Evolutionary conservation across 768 basidiomycete genomes (phyloP).

Genomic region (Candolleomyces efflorescens): DNA sequence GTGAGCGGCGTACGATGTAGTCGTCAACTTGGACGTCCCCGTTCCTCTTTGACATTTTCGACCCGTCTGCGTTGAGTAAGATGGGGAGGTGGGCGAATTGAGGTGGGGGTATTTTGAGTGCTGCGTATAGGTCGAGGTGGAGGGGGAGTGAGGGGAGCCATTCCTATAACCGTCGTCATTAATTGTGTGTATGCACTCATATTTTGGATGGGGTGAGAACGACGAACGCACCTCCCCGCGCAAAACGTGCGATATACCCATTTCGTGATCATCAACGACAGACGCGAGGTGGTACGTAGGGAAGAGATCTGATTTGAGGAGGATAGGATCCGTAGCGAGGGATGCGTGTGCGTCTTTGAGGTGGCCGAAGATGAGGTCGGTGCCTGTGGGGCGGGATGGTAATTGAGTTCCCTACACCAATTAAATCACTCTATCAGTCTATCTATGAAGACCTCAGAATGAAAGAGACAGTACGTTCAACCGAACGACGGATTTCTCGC

Average conservation of each 20-base stretch:
- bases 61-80: slow-evolving; percentile 83
- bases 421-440: too few relatives aligned
- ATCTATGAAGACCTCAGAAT: too few relatives aligned
- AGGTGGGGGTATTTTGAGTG: slow-evolving; percentile 66
- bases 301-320: slow-evolving; percentile 88
- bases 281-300: slow-evolving; percentile 97
- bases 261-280: slow-evolving; percentile 92
- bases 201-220: too few relatives aligned
- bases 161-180: slow-evolving; percentile 50
- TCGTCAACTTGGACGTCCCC: slow-evolving; percentile 86
- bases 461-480: slow-evolving; percentile 88
- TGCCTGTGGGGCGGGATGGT: slow-evolving; percentile 44
- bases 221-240: slow-evolving; percentile 86
- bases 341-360: slow-evolving; percentile 74
- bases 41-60: slow-evolving; percentile 93
- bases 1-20: slow-evolving; percentile 60
- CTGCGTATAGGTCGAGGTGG: slow-evolving; percentile 85
- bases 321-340: slow-evolving; percentile 82
- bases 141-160: slow-evolving; percentile 93
- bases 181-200: too few relatives aligned
- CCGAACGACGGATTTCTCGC: slow-evolving; percentile 79
- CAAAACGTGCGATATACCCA: slow-evolving; percentile 94
- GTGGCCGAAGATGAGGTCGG: slow-evolving; percentile 74
- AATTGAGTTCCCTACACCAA: slow-evolving; percentile 65
- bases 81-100: slow-evolving; percentile 90